Percentiles rank a stretch among this genome's conserved stretches.
These are phyloP conservation scores for Aegilops longissima DNA, from an alignment of 176 grass and related monocot species.

Conservation along the genomic window DNA sequence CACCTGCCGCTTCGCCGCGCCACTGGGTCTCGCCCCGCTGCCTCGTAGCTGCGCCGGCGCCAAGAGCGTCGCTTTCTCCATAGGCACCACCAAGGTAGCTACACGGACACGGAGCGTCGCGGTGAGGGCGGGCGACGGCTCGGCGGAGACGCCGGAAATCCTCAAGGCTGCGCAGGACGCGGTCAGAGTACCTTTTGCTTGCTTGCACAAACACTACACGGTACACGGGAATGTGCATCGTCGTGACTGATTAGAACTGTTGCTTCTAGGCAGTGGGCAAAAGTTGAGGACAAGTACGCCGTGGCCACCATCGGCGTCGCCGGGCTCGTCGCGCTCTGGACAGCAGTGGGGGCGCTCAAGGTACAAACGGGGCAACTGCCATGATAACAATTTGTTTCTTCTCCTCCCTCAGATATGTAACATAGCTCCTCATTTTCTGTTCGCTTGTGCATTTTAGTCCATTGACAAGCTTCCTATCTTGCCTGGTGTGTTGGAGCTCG, in stretches of 20 bases:
- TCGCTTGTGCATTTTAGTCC: constrained; percentile 35
- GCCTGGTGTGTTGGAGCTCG: constrained; percentile 79
- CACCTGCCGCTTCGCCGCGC: constrained; percentile 31
- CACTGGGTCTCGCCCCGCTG: constrained; percentile 25
- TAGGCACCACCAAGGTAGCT: neutral
- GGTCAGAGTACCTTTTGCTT: constrained; percentile 20
- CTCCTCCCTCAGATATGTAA: neutral
- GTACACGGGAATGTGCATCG: constrained; percentile 28
- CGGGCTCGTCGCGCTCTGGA: constrained; percentile 78
- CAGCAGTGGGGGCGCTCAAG: constrained; percentile 58
- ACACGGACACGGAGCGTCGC: neutral
- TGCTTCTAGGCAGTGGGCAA: constrained; percentile 93
- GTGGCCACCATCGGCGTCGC: constrained; percentile 63
- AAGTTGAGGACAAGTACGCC: constrained; percentile 97
- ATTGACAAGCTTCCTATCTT: constrained; percentile 88
- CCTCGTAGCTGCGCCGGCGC: neutral
- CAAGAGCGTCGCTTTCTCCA: neutral
- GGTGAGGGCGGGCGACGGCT: neutral
- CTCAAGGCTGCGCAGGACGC: constrained; percentile 21
- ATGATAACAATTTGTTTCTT: neutral
- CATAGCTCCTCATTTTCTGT: neutral
- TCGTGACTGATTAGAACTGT: constrained; percentile 11
- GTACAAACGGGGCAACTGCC: constrained; percentile 23
- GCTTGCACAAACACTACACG: neutral
- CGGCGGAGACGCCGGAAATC: constrained; percentile 11